A percentile compares a stretch with the other conserved stretches of the same genome.
Conservation (phyloP, 2,329 filamentous ascomycete species). For the Penicillium sp. region DNA sequence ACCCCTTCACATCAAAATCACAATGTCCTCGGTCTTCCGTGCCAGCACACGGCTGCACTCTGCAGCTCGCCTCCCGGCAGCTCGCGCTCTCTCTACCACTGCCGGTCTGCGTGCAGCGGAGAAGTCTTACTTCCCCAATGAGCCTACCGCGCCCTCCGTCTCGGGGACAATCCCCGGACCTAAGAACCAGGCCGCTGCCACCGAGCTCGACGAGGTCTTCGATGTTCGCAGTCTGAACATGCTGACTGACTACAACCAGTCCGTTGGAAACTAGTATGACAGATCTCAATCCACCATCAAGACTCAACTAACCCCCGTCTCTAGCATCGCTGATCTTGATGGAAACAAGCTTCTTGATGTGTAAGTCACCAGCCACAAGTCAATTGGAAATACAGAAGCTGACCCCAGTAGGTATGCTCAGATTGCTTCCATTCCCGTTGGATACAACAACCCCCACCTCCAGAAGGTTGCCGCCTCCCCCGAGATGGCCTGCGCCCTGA, state of each 20-base stretch:
- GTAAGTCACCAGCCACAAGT: slow-evolving; percentile 32
- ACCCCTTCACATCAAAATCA: slow-evolving; percentile 11
- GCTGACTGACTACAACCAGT: slow-evolving; percentile 72
- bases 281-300: neutral
- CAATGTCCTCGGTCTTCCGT: slow-evolving; percentile 41
- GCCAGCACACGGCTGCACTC: slow-evolving; percentile 38
- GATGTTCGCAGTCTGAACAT: slow-evolving; percentile 85
- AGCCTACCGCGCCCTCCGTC: slow-evolving; percentile 57
- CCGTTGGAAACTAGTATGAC: slow-evolving; percentile 71
- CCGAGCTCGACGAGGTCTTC: slow-evolving; percentile 74
- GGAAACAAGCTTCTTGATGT: slow-evolving; percentile 54
- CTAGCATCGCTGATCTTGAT: slow-evolving; percentile 51
- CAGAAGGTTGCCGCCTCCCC: slow-evolving; percentile 68
- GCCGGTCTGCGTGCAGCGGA: slow-evolving; percentile 39
- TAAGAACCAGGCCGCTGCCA: slow-evolving; percentile 66
- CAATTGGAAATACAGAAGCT: neutral
- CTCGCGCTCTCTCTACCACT: slow-evolving; percentile 39
- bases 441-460: slow-evolving; percentile 85
- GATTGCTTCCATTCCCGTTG: slow-evolving; percentile 88
- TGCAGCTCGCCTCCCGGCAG: slow-evolving; percentile 34
- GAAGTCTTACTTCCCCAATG: slow-evolving; percentile 58
- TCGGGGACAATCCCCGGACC: slow-evolving; percentile 71
- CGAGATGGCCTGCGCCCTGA: slow-evolving; percentile 76
- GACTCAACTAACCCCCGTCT: slow-evolving; percentile 19
- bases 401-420: slow-evolving; percentile 63